Evolutionary conservation across 106 monocot genomes (phyloP), one percentile per base, ranked within the genome.

Genomic region (Platanthera zijinensis): DNA sequence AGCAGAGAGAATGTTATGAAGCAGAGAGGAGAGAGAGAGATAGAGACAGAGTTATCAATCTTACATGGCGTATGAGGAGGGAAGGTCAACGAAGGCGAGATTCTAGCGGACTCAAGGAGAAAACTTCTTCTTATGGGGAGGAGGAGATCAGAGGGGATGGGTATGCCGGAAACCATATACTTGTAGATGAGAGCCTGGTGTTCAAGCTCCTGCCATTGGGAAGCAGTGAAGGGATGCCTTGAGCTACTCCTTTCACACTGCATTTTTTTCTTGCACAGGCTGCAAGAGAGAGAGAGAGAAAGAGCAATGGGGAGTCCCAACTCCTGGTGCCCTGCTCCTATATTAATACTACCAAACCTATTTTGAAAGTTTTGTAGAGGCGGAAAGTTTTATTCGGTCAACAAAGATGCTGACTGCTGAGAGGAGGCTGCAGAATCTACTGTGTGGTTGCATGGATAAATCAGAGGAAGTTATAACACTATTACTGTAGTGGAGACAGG

Each of bases 121-220:
- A 82, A 74, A 75, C 82, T 86, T 46, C 86, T 84, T 54, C 77
- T 90, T 3, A 90, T 77, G 72, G 82, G 82, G 54, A 84, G 51
- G 74, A 90, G 77, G 80, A 90, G 89, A 72, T 90, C 89, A 78
- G 82, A 78, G 25, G 89, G 89, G 21, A 90, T 80, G 45, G 89
- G 86, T 18, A 81, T 71, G 49, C 89, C 89, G 25, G 82, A 80
- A 39, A 80, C 80, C 82, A 90, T 84, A 82, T 86, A 90, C 72
- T 84, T 90, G 89, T 80, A 90, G 80, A 90, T 86, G 75, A 90
- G 84, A 45, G 89, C 82, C 50, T 90, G 89, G 68, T 80, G 84
- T 67, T 86, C 89, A 11, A 90, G 69, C 72, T 90, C 89, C 39
- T 86, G 84, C 89, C 89, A 90, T 62, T 90, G 89, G 17, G 89